A percentile compares a stretch with the other conserved stretches of the same genome.
Evolutionary conservation across 2,329 filamentous ascomycete species (phyloP).

Genomic region (Fusarium camptoceras): DNA sequence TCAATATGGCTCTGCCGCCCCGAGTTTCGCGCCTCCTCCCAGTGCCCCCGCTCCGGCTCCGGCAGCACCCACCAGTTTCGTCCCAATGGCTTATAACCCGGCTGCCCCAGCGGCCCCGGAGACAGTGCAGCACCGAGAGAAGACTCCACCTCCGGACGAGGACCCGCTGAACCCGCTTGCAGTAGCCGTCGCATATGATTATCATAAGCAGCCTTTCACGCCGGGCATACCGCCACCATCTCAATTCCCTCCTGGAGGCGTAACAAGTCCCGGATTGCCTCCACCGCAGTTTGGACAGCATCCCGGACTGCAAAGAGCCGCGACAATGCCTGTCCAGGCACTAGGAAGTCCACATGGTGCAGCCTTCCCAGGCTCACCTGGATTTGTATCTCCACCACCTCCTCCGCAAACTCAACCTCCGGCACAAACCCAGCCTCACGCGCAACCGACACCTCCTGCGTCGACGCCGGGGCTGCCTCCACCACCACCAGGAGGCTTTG

Average conservation of each 20-base stretch:
- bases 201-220: constrained; percentile 64
- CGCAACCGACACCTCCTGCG: constrained; percentile 50
- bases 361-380: constrained; percentile 59
- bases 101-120: constrained; percentile 82
- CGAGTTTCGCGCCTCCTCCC: constrained; percentile 42
- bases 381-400: constrained; percentile 54
- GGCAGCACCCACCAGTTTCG: constrained; percentile 58
- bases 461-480: constrained; percentile 54
- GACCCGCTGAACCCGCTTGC: constrained; percentile 67
- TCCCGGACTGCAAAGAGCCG: constrained; percentile 60
- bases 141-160: constrained; percentile 82
- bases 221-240: constrained; percentile 62
- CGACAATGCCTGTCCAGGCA: constrained; percentile 62
- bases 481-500: constrained; percentile 66
- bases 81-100: constrained; percentile 81
- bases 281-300: constrained; percentile 61
- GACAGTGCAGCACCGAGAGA: constrained; percentile 77
- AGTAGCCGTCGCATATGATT: constrained; percentile 68
- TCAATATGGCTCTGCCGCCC: constrained; percentile 54
- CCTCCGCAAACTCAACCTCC: constrained; percentile 49
- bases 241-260: constrained; percentile 58
- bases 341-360: constrained; percentile 59
- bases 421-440: constrained; percentile 44
- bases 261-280: constrained; percentile 56
- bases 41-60: constrained; percentile 35